Percentiles rank a stretch among this genome's conserved stretches.
These are phyloP conservation scores for Boletus reticuloceps DNA, from an alignment of 768 basidiomycete genomes.

Conservation along the genomic window DNA sequence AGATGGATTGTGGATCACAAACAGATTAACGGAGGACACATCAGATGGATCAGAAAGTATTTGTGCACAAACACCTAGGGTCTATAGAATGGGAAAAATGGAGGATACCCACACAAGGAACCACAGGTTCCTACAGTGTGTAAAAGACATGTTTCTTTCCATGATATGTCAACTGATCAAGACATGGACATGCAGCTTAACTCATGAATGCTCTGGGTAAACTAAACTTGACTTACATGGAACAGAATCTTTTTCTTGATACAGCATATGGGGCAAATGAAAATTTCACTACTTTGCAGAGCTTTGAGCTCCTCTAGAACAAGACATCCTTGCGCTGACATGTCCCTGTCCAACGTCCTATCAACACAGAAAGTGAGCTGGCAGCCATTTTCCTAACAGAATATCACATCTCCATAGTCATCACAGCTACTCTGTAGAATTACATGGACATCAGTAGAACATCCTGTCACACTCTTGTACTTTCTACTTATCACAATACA, in stretches of 20 bases:
- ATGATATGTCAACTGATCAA: background rate
- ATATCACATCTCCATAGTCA: background rate
- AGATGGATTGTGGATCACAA: too few species aligned
- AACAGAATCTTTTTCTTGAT: background rate
- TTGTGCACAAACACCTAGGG: too few species aligned
- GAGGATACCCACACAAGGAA: too few species aligned
- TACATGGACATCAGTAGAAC: background rate
- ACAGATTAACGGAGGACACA: too few species aligned
- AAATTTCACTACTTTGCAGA: background rate
- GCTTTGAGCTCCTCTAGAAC: background rate
- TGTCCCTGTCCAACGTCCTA: background rate
- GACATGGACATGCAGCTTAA: too few species aligned
- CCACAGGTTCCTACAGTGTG: too few species aligned
- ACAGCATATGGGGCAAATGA: background rate
- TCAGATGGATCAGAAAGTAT: too few species aligned
- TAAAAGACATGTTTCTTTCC: background rate
- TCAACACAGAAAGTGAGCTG: background rate
- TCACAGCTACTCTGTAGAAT: background rate
- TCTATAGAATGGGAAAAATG: too few species aligned
- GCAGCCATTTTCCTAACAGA: background rate
- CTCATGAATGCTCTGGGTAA: too few species aligned
- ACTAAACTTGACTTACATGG: background rate
- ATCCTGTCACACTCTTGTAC: too few species aligned
- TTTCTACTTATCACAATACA: background rate
- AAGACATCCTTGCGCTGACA: background rate